Conservation (phyloP, 352 stramenopile species). For the Phytopythium litorale region DNA sequence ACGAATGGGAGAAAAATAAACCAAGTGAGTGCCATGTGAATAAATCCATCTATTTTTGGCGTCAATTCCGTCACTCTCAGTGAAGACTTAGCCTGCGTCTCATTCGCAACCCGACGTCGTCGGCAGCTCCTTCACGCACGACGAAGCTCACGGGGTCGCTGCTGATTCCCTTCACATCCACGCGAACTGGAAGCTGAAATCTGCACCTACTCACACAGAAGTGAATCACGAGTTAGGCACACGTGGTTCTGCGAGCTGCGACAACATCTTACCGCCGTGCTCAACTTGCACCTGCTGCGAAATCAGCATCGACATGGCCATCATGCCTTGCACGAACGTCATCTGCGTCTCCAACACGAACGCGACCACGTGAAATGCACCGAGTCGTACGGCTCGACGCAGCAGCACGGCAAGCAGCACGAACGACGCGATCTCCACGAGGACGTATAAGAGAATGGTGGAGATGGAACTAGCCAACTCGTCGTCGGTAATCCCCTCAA, state of each 20-base stretch:
- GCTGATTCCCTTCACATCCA: background rate
- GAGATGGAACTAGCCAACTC: slow-evolving; percentile 10
- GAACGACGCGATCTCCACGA: slow-evolving; percentile 23
- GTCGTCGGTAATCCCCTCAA: slow-evolving; percentile 9
- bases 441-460: slow-evolving; percentile 19
- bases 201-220: background rate
- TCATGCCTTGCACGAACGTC: slow-evolving; percentile 23
- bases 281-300: slow-evolving; percentile 16
- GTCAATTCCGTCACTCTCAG: too few relatives aligned
- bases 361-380: slow-evolving; percentile 23
- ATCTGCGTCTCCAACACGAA: slow-evolving; percentile 35
- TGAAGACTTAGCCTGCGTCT: too few relatives aligned
- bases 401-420: slow-evolving; percentile 13
- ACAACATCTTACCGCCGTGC: slow-evolving; percentile 15
- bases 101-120: too few relatives aligned
- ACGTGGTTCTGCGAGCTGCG: too few relatives aligned
- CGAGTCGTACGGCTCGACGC: slow-evolving; percentile 13
- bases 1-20: too few relatives aligned
- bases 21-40: too few relatives aligned
- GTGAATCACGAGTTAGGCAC: too few relatives aligned
- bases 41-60: too few relatives aligned
- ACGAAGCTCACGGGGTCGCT: too few relatives aligned
- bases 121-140: too few relatives aligned
- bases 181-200: background rate
- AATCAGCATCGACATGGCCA: slow-evolving; percentile 27